Conservation (phyloP, 768 basidiomycete genomes). For the Amanita inopinata region DNA sequence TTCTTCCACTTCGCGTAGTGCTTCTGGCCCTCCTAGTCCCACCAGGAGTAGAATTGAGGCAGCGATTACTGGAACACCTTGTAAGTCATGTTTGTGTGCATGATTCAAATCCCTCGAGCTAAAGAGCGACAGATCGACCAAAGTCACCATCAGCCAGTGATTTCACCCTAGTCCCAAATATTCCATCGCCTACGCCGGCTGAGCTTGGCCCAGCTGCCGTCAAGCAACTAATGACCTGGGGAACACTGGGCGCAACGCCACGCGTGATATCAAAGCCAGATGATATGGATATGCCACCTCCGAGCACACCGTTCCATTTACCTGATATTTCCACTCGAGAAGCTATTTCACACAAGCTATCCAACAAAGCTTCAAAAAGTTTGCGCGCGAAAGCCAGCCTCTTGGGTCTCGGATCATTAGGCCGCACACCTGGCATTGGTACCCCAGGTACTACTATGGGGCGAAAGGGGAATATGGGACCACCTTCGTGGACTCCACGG, state of each 20-base stretch:
- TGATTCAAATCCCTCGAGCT: neutral
- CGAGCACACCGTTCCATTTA: constrained; percentile 69
- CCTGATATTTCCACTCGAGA: constrained; percentile 74
- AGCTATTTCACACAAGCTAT: constrained; percentile 69
- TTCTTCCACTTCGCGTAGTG: constrained; percentile 26
- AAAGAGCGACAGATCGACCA: constrained; percentile 46
- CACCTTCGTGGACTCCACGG: constrained; percentile 73
- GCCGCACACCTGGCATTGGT: constrained; percentile 27
- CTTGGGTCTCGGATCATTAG: constrained; percentile 28
- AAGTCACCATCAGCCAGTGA: constrained; percentile 42
- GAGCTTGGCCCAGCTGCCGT: constrained; percentile 75
- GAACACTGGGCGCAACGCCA: constrained; percentile 86
- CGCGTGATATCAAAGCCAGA: constrained; percentile 66
- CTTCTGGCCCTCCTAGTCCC: constrained; percentile 74
- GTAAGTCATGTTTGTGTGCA: constrained; percentile 37
- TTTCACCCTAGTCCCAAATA: constrained; percentile 72
- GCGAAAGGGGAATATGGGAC: constrained; percentile 58
- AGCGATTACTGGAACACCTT: constrained; percentile 88
- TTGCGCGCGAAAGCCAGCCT: constrained; percentile 70
- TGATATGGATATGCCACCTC: constrained; percentile 37
- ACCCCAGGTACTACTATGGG: constrained; percentile 23
- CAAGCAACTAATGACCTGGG: constrained; percentile 97
- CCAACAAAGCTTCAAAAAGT: constrained; percentile 71
- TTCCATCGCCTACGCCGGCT: constrained; percentile 82
- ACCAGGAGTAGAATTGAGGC: constrained; percentile 85